phyloP scores from a whole-genome alignment of 495 filamentous ascomycete genomes.

The Neurospora discreta region DNA sequence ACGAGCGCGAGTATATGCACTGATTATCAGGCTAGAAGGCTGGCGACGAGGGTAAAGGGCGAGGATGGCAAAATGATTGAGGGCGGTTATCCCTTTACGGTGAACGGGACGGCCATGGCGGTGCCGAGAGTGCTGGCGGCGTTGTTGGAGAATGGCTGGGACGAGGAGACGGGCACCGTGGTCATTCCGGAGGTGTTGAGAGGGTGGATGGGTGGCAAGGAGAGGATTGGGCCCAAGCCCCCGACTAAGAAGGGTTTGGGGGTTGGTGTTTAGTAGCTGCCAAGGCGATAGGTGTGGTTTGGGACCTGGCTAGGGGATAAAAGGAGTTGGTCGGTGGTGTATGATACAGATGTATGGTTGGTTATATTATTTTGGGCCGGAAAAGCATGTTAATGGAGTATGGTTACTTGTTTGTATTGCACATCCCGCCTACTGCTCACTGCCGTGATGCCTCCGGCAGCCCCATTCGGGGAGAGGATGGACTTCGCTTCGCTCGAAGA shows the following conservation, averaged over 20 bases:
- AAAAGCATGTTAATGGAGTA: background rate
- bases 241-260: background rate
- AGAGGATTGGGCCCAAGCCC: slow-evolving; percentile 45
- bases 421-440: background rate
- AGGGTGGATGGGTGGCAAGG: slow-evolving; percentile 65
- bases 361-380: background rate
- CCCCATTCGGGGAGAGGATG: background rate
- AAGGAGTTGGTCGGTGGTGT: background rate
- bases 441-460: background rate
- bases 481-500: background rate
- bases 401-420: background rate
- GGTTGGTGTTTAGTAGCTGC: background rate
- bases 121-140: slow-evolving; percentile 83
- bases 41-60: slow-evolving; percentile 56
- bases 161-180: slow-evolving; percentile 52
- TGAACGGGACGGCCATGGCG: slow-evolving; percentile 90
- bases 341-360: background rate
- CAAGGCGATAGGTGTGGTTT: background rate
- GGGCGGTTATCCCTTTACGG: slow-evolving; percentile 58
- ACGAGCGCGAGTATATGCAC: slow-evolving; percentile 85
- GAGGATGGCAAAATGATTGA: slow-evolving; percentile 28
- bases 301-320: background rate
- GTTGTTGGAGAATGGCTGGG: slow-evolving; percentile 88
- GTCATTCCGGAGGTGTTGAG: slow-evolving; percentile 62
- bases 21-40: slow-evolving; percentile 80